Percentiles rank a stretch among this genome's conserved stretches.
phyloP scores from a whole-genome alignment of 2,329 filamentous ascomycete genomes.

The Aspergillus sp. region DNA sequence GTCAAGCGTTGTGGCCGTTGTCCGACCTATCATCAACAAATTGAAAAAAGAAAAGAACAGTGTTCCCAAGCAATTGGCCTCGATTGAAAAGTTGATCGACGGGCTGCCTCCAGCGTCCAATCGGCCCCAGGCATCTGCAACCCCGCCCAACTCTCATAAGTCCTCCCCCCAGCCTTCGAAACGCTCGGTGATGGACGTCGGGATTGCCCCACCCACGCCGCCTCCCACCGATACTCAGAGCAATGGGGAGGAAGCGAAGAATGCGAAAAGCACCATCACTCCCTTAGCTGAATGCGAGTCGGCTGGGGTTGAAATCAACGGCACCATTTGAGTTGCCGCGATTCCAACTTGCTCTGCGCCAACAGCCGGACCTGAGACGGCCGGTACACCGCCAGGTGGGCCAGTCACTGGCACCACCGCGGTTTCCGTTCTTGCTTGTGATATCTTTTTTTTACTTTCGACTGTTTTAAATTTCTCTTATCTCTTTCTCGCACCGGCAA shows the following conservation, averaged over 20 bases:
- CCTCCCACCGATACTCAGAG: conserved; percentile 69
- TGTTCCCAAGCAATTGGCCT: conserved; percentile 65
- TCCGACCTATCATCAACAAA: not conserved
- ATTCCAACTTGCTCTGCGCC: conserved; percentile 8
- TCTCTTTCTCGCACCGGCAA: conserved; percentile 2
- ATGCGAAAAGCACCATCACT: conserved; percentile 34
- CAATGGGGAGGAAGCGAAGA: conserved; percentile 47
- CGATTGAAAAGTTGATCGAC: conserved; percentile 59
- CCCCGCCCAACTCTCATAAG: conserved; percentile 40
- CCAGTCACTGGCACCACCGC: too few relatives aligned
- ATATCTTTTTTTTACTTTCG: conserved; percentile 22
- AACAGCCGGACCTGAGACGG: too few relatives aligned
- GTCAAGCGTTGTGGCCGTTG: conserved; percentile 12
- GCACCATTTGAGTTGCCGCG: conserved; percentile 20
- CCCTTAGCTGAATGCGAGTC: conserved; percentile 32
- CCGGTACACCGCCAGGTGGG: too few relatives aligned
- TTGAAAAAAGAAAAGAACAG: conserved; percentile 56
- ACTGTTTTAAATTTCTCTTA: conserved; percentile 19
- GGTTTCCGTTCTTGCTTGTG: conserved; percentile 16
- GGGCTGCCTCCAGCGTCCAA: conserved; percentile 23
- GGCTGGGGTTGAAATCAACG: conserved; percentile 25
- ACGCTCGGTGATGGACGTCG: conserved; percentile 44
- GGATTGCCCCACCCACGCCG: conserved; percentile 60
- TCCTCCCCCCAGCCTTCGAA: conserved; percentile 37
- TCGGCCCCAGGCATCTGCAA: conserved; percentile 33